Percentiles rank a stretch among this genome's conserved stretches.
These are phyloP conservation scores for Calonectria honghensis DNA, from an alignment of 2,329 filamentous ascomycete genomes.

Conservation along the genomic window DNA sequence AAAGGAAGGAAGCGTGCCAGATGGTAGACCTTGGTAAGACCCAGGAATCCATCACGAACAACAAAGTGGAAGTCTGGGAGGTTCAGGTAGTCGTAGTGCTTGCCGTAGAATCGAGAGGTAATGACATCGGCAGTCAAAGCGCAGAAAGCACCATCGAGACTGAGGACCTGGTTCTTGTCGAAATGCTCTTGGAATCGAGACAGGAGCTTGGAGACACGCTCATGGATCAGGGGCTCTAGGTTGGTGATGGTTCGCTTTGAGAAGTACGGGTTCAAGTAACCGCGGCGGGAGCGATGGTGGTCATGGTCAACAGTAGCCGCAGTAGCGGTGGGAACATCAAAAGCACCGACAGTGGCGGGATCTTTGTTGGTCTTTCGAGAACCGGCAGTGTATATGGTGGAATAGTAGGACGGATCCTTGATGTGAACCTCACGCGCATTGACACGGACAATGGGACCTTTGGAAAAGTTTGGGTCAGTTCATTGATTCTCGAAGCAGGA, in stretches of 20 bases:
- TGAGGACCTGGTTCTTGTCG: slow-evolving; percentile 16
- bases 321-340: slow-evolving; percentile 5
- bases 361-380: slow-evolving; percentile 16
- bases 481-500: slow-evolving; percentile 5
- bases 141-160: slow-evolving; percentile 13
- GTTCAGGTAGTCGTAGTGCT: slow-evolving; percentile 17
- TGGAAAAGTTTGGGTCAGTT: slow-evolving; percentile 8
- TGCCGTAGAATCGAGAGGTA: slow-evolving; percentile 18
- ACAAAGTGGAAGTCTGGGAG: slow-evolving; percentile 14
- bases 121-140: slow-evolving; percentile 17
- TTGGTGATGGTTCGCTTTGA: slow-evolving; percentile 4
- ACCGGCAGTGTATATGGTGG: slow-evolving; percentile 16
- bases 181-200: slow-evolving; percentile 16
- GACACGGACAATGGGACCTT: slow-evolving; percentile 16
- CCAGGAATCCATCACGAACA: slow-evolving; percentile 17
- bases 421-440: slow-evolving; percentile 20
- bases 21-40: slow-evolving; percentile 17
- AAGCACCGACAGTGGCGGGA: slow-evolving; percentile 5
- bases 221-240: slow-evolving; percentile 5
- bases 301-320: slow-evolving; percentile 14
- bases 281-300: slow-evolving; percentile 14
- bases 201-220: slow-evolving; percentile 4
- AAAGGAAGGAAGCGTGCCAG: slow-evolving; percentile 13
- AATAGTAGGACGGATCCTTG: slow-evolving; percentile 15
- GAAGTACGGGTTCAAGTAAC: slow-evolving; percentile 19